phyloP scores from a whole-genome alignment of 768 basidiomycete genomes.

The Kockovaella imperatae region DNA sequence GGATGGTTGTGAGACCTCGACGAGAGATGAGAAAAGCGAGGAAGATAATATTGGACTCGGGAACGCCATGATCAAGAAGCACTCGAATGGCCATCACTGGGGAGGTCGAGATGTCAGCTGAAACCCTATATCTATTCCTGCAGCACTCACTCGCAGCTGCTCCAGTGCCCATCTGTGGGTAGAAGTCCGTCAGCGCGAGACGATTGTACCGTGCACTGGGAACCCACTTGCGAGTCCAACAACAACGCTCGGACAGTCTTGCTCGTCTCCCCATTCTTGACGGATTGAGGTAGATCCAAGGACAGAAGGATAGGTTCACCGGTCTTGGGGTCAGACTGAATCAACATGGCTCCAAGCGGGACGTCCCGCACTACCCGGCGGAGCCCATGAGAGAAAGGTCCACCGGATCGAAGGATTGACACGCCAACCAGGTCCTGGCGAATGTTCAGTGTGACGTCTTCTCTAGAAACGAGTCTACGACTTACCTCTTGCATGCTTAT shows the following conservation, averaged over 20 bases:
- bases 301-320: slow-evolving; percentile 86
- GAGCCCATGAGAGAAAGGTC: slow-evolving; percentile 85
- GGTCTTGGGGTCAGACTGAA: slow-evolving; percentile 74
- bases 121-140: neutral
- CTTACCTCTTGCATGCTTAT: slow-evolving; percentile 57
- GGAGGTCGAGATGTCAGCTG: slow-evolving; percentile 44
- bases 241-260: slow-evolving; percentile 72
- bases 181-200: neutral
- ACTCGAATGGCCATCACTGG: slow-evolving; percentile 93
- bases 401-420: slow-evolving; percentile 84
- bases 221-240: slow-evolving; percentile 71
- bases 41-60: slow-evolving; percentile 60
- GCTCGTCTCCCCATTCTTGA: slow-evolving; percentile 62
- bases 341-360: slow-evolving; percentile 76
- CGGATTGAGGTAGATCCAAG: slow-evolving; percentile 63
- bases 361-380: slow-evolving; percentile 77
- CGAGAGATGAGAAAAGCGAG: slow-evolving; percentile 80
- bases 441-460: neutral
- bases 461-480: too few species aligned
- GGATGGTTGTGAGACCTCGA: slow-evolving; percentile 69
- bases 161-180: slow-evolving; percentile 73
- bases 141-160: slow-evolving; percentile 51
- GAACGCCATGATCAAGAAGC: slow-evolving; percentile 84
- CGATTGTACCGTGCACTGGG: neutral
- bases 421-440: slow-evolving; percentile 63